Evolutionary conservation across 1,284 basidiomycete species (phyloP).

Genomic region (Pascua guehoae): DNA sequence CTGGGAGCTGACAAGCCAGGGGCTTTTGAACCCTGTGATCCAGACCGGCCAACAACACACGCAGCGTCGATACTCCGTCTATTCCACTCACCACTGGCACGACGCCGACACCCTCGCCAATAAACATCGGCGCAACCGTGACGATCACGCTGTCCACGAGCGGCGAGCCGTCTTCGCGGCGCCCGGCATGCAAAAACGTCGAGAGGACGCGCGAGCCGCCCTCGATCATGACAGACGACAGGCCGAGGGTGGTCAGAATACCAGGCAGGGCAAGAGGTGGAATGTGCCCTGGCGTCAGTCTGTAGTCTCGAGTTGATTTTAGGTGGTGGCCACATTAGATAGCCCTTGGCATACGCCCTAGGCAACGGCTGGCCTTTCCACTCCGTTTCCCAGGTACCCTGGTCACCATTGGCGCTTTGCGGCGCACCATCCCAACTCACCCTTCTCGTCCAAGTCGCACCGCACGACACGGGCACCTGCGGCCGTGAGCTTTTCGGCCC

Average conservation of each 20-base stretch:
- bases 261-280: constrained; percentile 57
- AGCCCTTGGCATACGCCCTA: no score
- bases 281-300: constrained; percentile 49
- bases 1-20: no score
- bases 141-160: constrained; percentile 70
- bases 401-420: background rate
- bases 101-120: constrained; percentile 67
- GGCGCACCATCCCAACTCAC: constrained; percentile 40
- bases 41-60: no score
- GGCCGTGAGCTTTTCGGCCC: constrained; percentile 32
- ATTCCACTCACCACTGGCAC: constrained; percentile 30
- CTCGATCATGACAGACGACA: constrained; percentile 87
- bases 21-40: no score
- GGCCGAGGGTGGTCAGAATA: constrained; percentile 56
- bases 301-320: no score
- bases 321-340: no score
- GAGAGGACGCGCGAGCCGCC: constrained; percentile 82
- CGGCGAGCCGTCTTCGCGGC: constrained; percentile 38
- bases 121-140: constrained; percentile 74
- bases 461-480: constrained; percentile 44
- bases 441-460: constrained; percentile 48
- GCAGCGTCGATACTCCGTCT: no score
- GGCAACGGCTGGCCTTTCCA: no score
- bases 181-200: constrained; percentile 60
- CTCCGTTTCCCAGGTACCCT: background rate